Evolutionary conservation across 306 rosid genomes (phyloP).

Genomic region (Pyrus communis): DNA sequence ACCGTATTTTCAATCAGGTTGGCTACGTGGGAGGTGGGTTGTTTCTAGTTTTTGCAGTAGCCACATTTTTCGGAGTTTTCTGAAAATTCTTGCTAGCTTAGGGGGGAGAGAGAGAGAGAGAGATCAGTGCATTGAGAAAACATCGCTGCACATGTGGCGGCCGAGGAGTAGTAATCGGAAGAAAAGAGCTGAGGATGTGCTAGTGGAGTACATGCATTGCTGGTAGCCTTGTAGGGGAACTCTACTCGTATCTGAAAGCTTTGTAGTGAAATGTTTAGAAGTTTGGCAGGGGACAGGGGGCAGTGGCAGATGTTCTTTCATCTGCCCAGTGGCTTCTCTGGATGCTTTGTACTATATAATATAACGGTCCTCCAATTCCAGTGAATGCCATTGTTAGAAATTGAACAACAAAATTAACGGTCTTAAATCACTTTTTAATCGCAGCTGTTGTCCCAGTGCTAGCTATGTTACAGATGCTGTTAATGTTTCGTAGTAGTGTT

Average conservation of each 20-base stretch:
- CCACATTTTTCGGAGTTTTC: constrained; percentile 82
- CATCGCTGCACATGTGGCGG: not conserved
- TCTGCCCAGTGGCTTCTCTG: not conserved
- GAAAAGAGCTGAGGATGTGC: not conserved
- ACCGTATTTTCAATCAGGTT: constrained; percentile 52
- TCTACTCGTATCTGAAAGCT: not conserved
- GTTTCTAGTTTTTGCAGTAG: constrained; percentile 75
- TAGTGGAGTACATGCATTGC: not conserved
- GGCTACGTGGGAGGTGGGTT: constrained; percentile 86
- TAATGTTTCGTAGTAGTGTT: not conserved
- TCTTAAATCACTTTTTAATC: not conserved
- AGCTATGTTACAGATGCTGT: not conserved
- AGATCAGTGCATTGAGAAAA: not conserved
- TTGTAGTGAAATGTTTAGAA: not conserved
- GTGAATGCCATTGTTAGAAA: not conserved
- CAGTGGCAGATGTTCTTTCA: not conserved
- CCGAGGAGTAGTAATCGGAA: not conserved
- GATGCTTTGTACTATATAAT: not conserved
- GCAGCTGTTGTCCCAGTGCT: not conserved
- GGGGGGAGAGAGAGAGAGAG: not conserved
- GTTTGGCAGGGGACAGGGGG: not conserved
- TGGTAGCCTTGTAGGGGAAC: not conserved
- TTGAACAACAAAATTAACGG: not conserved
- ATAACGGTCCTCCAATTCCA: not conserved
- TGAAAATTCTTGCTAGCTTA: constrained; percentile 14